These are phyloP conservation scores for Erodium trifolium DNA, from an alignment of 441 rosid genomes.

Conservation along the genomic window DNA sequence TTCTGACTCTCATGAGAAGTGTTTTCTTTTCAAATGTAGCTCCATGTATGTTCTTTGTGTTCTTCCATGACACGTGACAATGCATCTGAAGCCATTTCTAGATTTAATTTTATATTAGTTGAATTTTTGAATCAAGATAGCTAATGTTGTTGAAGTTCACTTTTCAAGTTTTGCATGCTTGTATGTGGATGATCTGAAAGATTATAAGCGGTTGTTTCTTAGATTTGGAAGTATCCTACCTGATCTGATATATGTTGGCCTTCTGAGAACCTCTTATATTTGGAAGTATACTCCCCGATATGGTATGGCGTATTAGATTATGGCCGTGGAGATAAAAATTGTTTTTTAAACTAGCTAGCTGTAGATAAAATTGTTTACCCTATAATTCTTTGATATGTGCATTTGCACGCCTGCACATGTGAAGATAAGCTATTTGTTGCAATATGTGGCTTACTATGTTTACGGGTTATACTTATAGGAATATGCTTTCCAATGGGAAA, in stretches of 20 bases:
- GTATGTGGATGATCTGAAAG: background rate
- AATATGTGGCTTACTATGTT: slow-evolving; percentile 16
- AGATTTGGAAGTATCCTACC: too few relatives aligned
- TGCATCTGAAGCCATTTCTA: slow-evolving; percentile 1
- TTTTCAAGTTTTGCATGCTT: background rate
- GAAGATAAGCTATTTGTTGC: too few relatives aligned
- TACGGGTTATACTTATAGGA: slow-evolving; percentile 42
- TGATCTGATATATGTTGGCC: background rate
- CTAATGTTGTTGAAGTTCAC: background rate
- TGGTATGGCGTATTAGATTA: too few relatives aligned
- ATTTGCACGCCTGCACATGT: too few relatives aligned
- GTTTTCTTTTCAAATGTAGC: background rate
- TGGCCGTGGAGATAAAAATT: too few relatives aligned
- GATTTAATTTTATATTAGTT: background rate
- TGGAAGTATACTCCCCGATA: background rate
- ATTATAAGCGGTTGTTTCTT: too few relatives aligned
- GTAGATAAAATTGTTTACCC: too few relatives aligned
- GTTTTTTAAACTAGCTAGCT: background rate
- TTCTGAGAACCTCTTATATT: background rate
- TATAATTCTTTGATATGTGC: too few relatives aligned
- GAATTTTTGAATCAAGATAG: background rate
- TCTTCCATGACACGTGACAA: background rate
- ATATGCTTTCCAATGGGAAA: slow-evolving; percentile 97
- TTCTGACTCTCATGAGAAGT: background rate
- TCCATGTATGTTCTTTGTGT: background rate